Evolutionary conservation across 352 stramenopile species (phyloP).

Genomic region (Paralagenidium karlingii): DNA sequence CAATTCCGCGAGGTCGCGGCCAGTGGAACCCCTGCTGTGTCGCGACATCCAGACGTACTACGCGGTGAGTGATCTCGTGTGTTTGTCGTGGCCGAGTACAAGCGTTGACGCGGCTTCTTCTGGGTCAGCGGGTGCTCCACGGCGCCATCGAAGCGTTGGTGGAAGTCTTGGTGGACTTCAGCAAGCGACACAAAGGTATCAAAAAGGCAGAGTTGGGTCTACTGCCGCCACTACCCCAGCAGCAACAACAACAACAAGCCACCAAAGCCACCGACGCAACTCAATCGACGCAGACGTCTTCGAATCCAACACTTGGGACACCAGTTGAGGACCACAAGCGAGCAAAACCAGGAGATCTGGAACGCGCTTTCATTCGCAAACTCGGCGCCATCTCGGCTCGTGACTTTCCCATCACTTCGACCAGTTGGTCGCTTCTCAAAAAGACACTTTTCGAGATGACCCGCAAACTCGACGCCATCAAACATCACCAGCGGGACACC

Average conservation of each 20-base stretch:
- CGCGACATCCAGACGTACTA: not conserved
- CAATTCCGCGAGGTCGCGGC: slow-evolving; percentile 1
- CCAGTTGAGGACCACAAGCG: too few species aligned
- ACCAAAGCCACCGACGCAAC: not conserved
- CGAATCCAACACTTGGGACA: too few species aligned
- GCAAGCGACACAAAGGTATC: slow-evolving; percentile 17
- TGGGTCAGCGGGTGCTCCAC: slow-evolving; percentile 7
- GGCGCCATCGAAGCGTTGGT: slow-evolving; percentile 22
- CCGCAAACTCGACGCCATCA: slow-evolving; percentile 35
- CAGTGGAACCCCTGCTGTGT: not conserved
- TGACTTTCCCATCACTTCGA: too few species aligned
- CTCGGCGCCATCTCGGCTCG: too few species aligned
- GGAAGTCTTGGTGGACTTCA: slow-evolving; percentile 21
- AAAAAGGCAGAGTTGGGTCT: slow-evolving; percentile 7
- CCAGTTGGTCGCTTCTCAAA: slow-evolving; percentile 27
- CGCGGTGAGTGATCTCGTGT: not conserved
- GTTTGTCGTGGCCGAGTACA: not conserved
- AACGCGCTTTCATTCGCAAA: too few species aligned
- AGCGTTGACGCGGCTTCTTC: not conserved
- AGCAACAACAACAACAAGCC: too few species aligned
- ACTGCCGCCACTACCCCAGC: slow-evolving; percentile 10
- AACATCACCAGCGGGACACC: slow-evolving; percentile 23
- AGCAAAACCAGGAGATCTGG: too few species aligned
- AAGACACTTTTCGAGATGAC: slow-evolving; percentile 50
- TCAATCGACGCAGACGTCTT: too few species aligned